Conservation (phyloP, 441 rosid species). For the Erodium trifolium region DNA sequence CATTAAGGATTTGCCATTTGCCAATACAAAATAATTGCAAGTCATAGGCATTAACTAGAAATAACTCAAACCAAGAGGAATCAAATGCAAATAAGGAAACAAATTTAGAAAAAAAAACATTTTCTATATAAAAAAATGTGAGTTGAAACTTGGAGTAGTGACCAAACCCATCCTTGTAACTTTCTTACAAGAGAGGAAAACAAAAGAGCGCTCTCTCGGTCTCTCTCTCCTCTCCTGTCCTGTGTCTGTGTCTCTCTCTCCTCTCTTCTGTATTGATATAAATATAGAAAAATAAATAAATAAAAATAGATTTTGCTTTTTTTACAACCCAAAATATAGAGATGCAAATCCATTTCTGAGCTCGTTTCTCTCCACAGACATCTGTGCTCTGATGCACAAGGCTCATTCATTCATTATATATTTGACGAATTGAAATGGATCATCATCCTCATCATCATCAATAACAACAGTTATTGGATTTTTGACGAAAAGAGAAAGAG, state of each 20-base stretch:
- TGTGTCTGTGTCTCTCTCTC: slow-evolving; percentile 1
- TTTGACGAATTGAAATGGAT: slow-evolving; percentile 18
- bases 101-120: not conserved
- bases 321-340: not conserved
- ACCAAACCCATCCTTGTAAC: too few species aligned
- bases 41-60: too few species aligned
- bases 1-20: too few species aligned
- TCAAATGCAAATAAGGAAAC: not conserved
- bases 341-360: slow-evolving; percentile 20
- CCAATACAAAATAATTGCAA: too few species aligned
- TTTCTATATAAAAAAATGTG: not conserved
- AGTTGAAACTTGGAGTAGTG: slow-evolving; percentile 13
- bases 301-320: too few species aligned
- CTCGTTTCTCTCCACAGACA: not conserved
- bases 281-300: slow-evolving; percentile 7
- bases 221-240: not conserved
- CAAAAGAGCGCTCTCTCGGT: too few species aligned
- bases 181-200: slow-evolving; percentile 21
- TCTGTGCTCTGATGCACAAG: slow-evolving; percentile 23
- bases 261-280: slow-evolving; percentile 6
- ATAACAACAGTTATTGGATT: slow-evolving; percentile 20
- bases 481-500: slow-evolving; percentile 15
- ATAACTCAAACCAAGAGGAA: not conserved
- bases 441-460: not conserved
- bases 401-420: slow-evolving; percentile 22